Conservation (phyloP, 441 rosid species). For the Arabidopsis lyrata region DNA sequence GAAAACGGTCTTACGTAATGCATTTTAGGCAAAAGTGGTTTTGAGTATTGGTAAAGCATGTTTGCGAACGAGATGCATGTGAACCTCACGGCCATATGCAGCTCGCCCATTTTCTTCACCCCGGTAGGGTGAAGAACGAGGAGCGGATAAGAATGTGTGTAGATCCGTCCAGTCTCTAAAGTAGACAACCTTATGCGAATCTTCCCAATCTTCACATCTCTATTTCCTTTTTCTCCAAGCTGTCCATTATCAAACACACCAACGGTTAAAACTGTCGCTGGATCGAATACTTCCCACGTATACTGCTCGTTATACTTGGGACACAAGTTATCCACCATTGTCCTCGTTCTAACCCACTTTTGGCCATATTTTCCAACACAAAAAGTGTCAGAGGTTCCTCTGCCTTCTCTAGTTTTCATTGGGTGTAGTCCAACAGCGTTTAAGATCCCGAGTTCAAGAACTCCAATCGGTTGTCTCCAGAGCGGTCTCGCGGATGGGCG, state of each 20-base stretch:
- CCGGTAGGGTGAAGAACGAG: slow-evolving; percentile 89
- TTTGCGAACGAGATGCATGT: slow-evolving; percentile 81
- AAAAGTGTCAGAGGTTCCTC: slow-evolving; percentile 91
- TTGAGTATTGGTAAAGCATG: slow-evolving; percentile 82
- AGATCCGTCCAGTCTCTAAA: slow-evolving; percentile 84
- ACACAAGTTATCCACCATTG: slow-evolving; percentile 73
- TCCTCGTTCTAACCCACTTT: slow-evolving; percentile 92
- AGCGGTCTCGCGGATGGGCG: slow-evolving; percentile 92
- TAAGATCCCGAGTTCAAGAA: slow-evolving; percentile 84
- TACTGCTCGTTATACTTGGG: slow-evolving; percentile 94
- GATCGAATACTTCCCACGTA: slow-evolving; percentile 97
- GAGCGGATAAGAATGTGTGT: slow-evolving; percentile 86
- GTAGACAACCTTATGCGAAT: slow-evolving; percentile 89
- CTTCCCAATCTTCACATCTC: slow-evolving; percentile 88
- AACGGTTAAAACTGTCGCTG: slow-evolving; percentile 85
- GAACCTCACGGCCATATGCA: slow-evolving; percentile 86
- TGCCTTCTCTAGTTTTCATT: slow-evolving; percentile 86
- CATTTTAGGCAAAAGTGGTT: slow-evolving; percentile 89
- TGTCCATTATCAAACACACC: slow-evolving; percentile 93
- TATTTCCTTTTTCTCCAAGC: slow-evolving; percentile 72
- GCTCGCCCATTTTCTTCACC: slow-evolving; percentile 93
- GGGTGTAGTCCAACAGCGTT: slow-evolving; percentile 91
- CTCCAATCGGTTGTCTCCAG: slow-evolving; percentile 91
- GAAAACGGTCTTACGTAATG: slow-evolving; percentile 84
- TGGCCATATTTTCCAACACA: slow-evolving; percentile 95